Base-by-base conservation (phyloP, 1,139 yeast genomes). In the Saccharomyces hybrid region DNA sequence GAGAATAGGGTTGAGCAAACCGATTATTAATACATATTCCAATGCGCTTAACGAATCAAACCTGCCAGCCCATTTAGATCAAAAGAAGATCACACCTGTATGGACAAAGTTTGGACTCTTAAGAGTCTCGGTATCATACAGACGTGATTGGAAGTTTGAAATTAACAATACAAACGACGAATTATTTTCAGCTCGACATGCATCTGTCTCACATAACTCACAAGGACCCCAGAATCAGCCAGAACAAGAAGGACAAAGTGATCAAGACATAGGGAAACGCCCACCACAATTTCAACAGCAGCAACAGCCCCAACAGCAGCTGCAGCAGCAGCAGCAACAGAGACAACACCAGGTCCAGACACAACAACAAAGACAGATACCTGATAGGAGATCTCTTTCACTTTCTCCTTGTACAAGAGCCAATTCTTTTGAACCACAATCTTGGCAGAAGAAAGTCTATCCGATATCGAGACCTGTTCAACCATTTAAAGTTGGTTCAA, bases 1-100 rank as follows among this genome's bases (percentile, higher is more conserved):
- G 1, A 73, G 97, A 58, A 80, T 89, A 27, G 97, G 97, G 0
- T 76, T 91, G 54, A 84, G 91, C 56, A 86, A 85, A 65, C 75
- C 85, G 1, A 78, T 89, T 1, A 75, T 81, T 5, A 70, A 68
- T 38, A 58, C 82, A 71, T 57, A 76, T 67, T 60, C 78, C 64
- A 66, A 73, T 65, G 72, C 67, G 61, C 58, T 69, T 62, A 64
- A 72, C 44, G 71, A 70, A 48, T 62, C 65, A 14, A 68, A 64
- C 51, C 58, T 75, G 0, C 80, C 77, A 16, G 68, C 81, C 9
- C 90, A 85, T 64, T 70, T 84, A 57, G 77, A 77, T 26, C 86
- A 82, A 52, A 81, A 80, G 64, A 77, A 77, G 55, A 80, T 93
- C 55, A 78, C 80, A 9, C 88, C 95, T 0, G 81, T 93, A 2